These are phyloP conservation scores for Albifimbria verrucaria DNA, from an alignment of 2,329 filamentous ascomycete species.

Conservation along the genomic window DNA sequence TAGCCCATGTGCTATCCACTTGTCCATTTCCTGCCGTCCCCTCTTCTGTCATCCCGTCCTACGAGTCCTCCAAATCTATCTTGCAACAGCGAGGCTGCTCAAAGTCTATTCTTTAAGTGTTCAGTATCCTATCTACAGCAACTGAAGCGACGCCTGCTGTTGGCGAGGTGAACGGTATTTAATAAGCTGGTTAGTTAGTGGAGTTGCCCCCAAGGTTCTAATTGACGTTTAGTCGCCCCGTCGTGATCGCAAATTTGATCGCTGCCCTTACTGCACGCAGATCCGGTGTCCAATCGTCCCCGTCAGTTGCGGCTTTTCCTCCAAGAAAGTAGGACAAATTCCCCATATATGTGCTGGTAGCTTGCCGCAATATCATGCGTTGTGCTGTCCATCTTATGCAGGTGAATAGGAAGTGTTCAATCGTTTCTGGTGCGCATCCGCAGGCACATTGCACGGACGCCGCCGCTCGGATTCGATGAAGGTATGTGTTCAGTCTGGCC, in stretches of 20 bases:
- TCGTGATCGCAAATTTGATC: not conserved
- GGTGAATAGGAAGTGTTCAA: slow-evolving; percentile 7
- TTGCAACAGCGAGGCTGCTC: not conserved
- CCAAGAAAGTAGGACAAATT: slow-evolving; percentile 4
- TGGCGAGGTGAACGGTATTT: not conserved
- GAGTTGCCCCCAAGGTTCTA: not conserved
- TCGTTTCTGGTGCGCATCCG: slow-evolving; percentile 6
- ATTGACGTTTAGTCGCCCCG: not conserved
- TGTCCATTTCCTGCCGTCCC: not conserved
- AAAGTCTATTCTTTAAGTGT: not conserved
- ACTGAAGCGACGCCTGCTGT: not conserved
- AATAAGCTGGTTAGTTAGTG: not conserved
- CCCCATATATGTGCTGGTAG: slow-evolving; percentile 3
- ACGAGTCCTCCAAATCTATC: not conserved
- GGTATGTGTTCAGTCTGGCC: slow-evolving; percentile 4
- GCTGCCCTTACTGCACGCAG: not conserved
- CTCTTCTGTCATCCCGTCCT: not conserved
- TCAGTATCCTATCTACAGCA: too few species aligned
- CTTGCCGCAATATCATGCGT: not conserved
- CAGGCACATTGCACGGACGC: slow-evolving; percentile 4
- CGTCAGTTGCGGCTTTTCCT: slow-evolving; percentile 1
- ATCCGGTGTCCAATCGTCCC: not conserved
- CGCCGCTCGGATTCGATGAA: slow-evolving; percentile 5
- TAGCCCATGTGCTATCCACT: not conserved
- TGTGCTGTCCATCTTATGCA: slow-evolving; percentile 3